Percentiles rank a stretch among this genome's conserved stretches.
Conservation (phyloP, 805 yeast species). For the Ogataea sp. region DNA sequence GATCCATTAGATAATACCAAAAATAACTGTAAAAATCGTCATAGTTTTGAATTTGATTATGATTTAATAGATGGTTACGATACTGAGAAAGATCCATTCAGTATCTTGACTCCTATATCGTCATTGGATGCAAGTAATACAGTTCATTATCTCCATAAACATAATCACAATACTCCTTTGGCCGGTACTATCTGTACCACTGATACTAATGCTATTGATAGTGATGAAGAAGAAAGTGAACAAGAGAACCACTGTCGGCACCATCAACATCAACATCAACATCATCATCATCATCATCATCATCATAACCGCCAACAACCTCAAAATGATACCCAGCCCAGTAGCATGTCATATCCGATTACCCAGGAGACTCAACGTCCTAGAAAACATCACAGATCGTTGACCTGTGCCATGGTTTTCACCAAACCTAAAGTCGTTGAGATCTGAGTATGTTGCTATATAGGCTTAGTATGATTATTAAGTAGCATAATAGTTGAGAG, state of each 20-base stretch:
- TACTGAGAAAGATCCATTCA: not conserved
- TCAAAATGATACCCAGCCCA: not conserved
- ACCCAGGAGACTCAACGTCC: no score
- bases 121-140: no score
- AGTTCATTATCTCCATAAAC: no score
- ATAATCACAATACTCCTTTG: no score
- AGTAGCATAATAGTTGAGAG: not conserved
- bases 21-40: not conserved
- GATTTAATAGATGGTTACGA: not conserved
- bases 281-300: not conserved
- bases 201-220: not conserved
- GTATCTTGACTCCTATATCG: not conserved
- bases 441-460: constrained; percentile 1
- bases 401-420: constrained; percentile 40
- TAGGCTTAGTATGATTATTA: no score
- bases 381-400: constrained; percentile 35
- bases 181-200: no score
- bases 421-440: constrained; percentile 28
- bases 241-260: no score
- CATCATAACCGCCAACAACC: not conserved
- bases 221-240: no score
- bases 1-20: not conserved
- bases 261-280: not conserved
- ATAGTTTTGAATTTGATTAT: not conserved
- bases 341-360: not conserved